Conservation (phyloP, 2,329 filamentous ascomycete species). For the Monosporascus sp. region DNA sequence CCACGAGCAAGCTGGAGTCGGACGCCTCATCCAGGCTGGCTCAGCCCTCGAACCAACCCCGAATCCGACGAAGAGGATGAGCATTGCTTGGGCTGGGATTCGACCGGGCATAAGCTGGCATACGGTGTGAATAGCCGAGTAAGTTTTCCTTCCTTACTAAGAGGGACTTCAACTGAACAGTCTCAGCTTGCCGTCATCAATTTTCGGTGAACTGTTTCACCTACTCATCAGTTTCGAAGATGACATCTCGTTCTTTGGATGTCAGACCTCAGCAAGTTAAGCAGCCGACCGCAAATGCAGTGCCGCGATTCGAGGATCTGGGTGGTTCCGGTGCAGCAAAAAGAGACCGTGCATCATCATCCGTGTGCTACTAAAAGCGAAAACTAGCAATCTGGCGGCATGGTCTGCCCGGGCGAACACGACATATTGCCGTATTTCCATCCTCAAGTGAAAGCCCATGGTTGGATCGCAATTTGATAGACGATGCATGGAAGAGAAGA, state of each 20-base stretch:
- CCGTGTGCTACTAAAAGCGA: neutral
- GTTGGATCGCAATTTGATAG: neutral
- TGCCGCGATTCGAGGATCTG: neutral
- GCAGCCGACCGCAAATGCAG: neutral
- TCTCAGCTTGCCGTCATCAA: slow-evolving; percentile 46
- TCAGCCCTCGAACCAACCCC: slow-evolving; percentile 49
- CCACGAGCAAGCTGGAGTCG: slow-evolving; percentile 58
- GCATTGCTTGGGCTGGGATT: slow-evolving; percentile 59
- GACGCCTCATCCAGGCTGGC: slow-evolving; percentile 51
- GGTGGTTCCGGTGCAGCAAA: neutral
- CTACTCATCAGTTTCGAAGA: neutral
- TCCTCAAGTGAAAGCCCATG: too few species aligned
- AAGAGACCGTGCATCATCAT: neutral
- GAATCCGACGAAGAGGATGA: slow-evolving; percentile 56
- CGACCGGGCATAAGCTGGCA: slow-evolving; percentile 55
- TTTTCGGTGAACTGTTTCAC: slow-evolving; percentile 15
- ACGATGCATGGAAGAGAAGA: neutral
- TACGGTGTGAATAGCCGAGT: slow-evolving; percentile 61
- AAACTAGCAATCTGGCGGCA: neutral
- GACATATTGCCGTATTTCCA: too few species aligned
- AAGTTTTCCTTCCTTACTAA: slow-evolving; percentile 23
- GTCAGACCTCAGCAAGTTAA: neutral
- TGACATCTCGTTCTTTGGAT: neutral
- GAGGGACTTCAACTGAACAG: slow-evolving; percentile 9
- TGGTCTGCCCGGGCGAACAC: too few species aligned